phyloP scores from a whole-genome alignment of 495 filamentous ascomycete species.

The Aspergillus sparsus region DNA sequence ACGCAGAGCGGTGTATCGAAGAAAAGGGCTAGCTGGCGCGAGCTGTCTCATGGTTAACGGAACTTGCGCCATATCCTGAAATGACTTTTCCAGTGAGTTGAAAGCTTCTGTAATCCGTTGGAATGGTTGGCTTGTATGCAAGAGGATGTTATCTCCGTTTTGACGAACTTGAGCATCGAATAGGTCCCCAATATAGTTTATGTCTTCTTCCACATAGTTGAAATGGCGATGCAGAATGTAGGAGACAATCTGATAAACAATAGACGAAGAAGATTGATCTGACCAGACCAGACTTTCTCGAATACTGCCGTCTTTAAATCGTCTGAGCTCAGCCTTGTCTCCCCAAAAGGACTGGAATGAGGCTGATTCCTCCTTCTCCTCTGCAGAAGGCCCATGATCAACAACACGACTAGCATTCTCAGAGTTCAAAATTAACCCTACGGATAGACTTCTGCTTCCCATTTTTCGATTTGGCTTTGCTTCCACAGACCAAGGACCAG shows the following conservation, averaged over 20 bases:
- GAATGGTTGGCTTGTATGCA: constrained; percentile 52
- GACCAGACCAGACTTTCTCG: constrained; percentile 78
- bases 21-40: constrained; percentile 64
- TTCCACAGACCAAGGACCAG: constrained; percentile 39
- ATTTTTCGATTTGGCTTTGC: constrained; percentile 30
- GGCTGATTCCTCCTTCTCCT: constrained; percentile 60
- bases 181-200: constrained; percentile 62
- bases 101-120: constrained; percentile 62
- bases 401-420: constrained; percentile 69
- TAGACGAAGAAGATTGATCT: constrained; percentile 55
- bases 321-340: constrained; percentile 54
- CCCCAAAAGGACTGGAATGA: constrained; percentile 55
- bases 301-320: constrained; percentile 58
- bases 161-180: constrained; percentile 57
- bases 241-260: constrained; percentile 76
- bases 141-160: constrained; percentile 37
- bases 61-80: constrained; percentile 73
- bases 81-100: constrained; percentile 66
- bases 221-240: constrained; percentile 72
- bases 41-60: constrained; percentile 81
- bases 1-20: constrained; percentile 70
- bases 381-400: constrained; percentile 82
- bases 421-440: constrained; percentile 73
- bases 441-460: constrained; percentile 41
- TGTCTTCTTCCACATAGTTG: constrained; percentile 48